Conservation (phyloP, 306 rosid species). For the Sicyos baderoa region DNA sequence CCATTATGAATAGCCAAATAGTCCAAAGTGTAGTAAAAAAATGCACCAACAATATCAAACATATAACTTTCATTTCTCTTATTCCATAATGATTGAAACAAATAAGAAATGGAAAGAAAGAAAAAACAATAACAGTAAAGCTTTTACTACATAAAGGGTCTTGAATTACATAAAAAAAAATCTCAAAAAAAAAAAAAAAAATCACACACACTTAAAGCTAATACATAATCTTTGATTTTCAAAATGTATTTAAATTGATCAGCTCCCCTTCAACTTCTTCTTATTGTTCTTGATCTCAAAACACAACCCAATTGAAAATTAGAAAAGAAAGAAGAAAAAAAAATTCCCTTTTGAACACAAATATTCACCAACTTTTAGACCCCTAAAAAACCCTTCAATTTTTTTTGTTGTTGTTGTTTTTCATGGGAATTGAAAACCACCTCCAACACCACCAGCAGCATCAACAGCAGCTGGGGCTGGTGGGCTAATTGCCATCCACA, state of each 20-base stretch:
- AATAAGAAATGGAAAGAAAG: no score
- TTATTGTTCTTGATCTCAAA: not conserved
- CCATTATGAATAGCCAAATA: no score
- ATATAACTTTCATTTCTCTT: no score
- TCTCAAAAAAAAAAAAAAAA: not conserved
- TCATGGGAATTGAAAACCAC: constrained; percentile 34
- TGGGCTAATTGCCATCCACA: constrained; percentile 38
- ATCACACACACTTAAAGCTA: no score
- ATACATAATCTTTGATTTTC: not conserved
- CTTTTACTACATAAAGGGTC: not conserved
- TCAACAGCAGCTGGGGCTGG: constrained; percentile 7
- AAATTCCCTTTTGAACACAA: not conserved
- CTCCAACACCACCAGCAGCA: not conserved
- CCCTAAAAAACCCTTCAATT: not conserved
- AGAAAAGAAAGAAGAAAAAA: not conserved
- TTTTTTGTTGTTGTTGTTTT: not conserved
- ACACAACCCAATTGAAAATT: not conserved
- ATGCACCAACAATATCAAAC: no score
- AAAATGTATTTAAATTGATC: not conserved
- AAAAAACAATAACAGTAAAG: not conserved
- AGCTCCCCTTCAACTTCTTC: not conserved
- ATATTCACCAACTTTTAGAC: not conserved
- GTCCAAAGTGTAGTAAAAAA: no score
- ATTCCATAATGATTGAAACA: no score
- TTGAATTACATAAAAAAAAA: not conserved